Evolutionary conservation across 1,284 basidiomycete species (phyloP), one percentile per base, ranked within the genome.

Genomic region (Trichosporon faecale): DNA sequence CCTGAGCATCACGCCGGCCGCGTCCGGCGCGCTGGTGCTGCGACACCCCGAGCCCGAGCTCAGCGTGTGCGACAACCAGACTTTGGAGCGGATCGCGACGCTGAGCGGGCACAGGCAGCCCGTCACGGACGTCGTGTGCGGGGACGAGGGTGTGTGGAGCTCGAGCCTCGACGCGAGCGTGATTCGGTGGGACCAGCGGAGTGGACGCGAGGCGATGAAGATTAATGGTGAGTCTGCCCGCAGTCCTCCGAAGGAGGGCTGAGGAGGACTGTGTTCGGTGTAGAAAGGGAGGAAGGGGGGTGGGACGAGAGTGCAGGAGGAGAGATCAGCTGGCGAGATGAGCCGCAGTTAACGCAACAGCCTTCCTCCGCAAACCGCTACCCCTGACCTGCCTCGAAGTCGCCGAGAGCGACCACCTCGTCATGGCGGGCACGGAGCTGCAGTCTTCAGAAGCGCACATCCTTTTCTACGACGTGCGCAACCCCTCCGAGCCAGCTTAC

Each of bases 381-480:
- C 83, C 84, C 3, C 76, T 85, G 0, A 76, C 79, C 2, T 79
- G 83, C 0, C 70, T 85, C 3, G 78, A 81, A 2, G 75, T 79
- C 3, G 75, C 78, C 27, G 77, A 78, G 29, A 44, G 73, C 2
- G 81, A 83, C 69, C 75, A 84, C 67, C 76, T 85, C n/a, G 75
- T 86, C 0, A 84, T 85, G 0, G 85, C 80, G 9, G 85, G 85
- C 1, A 85, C 85, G 0, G 85, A 85, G 72, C 74, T 85, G 1
- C 76, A 81, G 33, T 80, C 81, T 2, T 82, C 85, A 61, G 85
- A 85, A 71, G 80, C 85, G 0, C 83, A 84, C 70, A 84, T 85
- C 65, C 74, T 85, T 9, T 84, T 83, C 76, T 85, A 84, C 81
- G 84, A 85, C 69, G 78, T 78, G 12, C 79, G 84, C 18, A 78